Conservation (phyloP, 257 asterid genomes). For the Henckelia pumila region DNA sequence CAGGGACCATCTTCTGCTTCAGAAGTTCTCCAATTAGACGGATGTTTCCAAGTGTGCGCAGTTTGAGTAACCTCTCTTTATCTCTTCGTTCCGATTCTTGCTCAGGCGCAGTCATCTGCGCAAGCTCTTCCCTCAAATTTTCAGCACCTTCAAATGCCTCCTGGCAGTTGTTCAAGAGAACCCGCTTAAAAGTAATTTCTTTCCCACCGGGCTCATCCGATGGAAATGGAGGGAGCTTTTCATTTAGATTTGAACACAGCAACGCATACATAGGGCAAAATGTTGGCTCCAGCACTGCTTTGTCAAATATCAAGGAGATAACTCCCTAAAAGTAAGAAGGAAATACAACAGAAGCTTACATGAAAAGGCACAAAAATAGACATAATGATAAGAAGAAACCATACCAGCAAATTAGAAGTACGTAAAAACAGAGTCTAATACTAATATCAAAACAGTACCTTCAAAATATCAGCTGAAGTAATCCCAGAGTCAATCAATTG, state of each 20-base stretch:
- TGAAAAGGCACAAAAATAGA: not conserved
- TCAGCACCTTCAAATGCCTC: constrained; percentile 75
- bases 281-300: constrained; percentile 94
- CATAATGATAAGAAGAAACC: not conserved
- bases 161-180: not conserved
- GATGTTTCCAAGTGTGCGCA: constrained; percentile 95
- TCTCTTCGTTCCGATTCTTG: constrained; percentile 83
- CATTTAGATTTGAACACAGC: constrained; percentile 86
- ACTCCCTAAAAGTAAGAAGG: constrained; percentile 53
- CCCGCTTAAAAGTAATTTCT: constrained; percentile 60
- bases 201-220: constrained; percentile 93
- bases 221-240: constrained; percentile 81
- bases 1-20: constrained; percentile 98
- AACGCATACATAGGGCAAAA: constrained; percentile 93
- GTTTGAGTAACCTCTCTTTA: constrained; percentile 78
- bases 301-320: constrained; percentile 88
- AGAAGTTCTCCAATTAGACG: constrained; percentile 95
- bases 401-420: constrained; percentile 8
- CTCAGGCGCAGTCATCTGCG: constrained; percentile 87
- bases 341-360: constrained; percentile 10
- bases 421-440: not conserved
- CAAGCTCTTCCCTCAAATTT: constrained; percentile 74
- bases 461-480: constrained; percentile 81
- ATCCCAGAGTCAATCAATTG: constrained; percentile 94
- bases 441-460: constrained; percentile 39